phyloP scores from a whole-genome alignment of 495 filamentous ascomycete genomes.

The Evernia prunastri region DNA sequence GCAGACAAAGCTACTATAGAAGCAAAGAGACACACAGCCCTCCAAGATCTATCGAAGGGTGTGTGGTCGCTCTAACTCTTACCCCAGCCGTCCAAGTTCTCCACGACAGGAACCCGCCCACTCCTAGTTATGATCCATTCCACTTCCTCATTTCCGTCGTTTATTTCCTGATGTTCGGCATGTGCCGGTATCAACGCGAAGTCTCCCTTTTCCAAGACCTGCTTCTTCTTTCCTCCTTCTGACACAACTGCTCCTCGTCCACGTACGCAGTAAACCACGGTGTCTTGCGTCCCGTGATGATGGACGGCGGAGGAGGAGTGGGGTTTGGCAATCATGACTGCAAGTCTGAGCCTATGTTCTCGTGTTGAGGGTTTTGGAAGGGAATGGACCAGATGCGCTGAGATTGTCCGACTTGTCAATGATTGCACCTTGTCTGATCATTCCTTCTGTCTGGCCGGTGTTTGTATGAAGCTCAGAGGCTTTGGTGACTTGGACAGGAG shows the following conservation, averaged over 20 bases:
- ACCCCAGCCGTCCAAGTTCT: constrained; percentile 54
- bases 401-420: constrained; percentile 52
- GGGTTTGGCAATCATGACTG: constrained; percentile 49
- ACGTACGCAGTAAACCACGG: constrained; percentile 45
- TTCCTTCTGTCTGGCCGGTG: constrained; percentile 43
- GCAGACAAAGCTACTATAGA: neutral
- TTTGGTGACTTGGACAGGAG: constrained; percentile 29
- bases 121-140: constrained; percentile 55
- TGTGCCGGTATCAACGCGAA: constrained; percentile 59
- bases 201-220: constrained; percentile 52
- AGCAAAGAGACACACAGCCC: neutral
- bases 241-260: constrained; percentile 46
- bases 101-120: constrained; percentile 50
- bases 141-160: constrained; percentile 52
- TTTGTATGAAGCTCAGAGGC: constrained; percentile 24
- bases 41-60: neutral
- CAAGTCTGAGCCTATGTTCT: constrained; percentile 9
- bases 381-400: constrained; percentile 31
- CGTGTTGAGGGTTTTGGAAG: neutral
- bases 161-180: constrained; percentile 61
- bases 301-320: constrained; percentile 47
- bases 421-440: constrained; percentile 52
- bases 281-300: constrained; percentile 51
- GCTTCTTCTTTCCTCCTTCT: constrained; percentile 39
- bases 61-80: constrained; percentile 8